Conservation (phyloP, 169 alveolate genomes). For the Plasmodium cynomolgi region DNA sequence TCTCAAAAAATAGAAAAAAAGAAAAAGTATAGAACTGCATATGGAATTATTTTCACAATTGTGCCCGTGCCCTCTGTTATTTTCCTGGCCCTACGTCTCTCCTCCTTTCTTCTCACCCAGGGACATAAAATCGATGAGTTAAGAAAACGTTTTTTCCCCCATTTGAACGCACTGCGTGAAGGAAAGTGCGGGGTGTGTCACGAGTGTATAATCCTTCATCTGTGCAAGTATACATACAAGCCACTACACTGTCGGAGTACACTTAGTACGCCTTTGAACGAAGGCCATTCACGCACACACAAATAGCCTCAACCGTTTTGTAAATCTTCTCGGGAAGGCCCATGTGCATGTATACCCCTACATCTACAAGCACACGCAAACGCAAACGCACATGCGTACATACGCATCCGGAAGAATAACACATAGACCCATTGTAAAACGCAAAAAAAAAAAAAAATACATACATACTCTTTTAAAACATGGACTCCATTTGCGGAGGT, state of each 20-base stretch:
- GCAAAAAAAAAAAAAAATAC: neutral
- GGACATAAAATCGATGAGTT: neutral
- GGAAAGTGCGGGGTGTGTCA: neutral
- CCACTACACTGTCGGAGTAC: neutral
- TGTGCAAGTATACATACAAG: neutral
- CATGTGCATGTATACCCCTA: neutral
- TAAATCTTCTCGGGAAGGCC: neutral
- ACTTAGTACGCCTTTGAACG: neutral
- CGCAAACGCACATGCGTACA: neutral
- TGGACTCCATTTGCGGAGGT: slow-evolving; percentile 37
- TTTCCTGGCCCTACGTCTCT: neutral
- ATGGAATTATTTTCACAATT: slow-evolving; percentile 14
- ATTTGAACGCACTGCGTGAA: slow-evolving; percentile 6
- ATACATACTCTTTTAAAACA: slow-evolving; percentile 1
- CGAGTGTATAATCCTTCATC: neutral
- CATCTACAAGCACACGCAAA: neutral
- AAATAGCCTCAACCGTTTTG: neutral
- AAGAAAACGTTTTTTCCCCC: neutral
- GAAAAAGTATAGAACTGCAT: slow-evolving; percentile 13
- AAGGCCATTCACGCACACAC: neutral
- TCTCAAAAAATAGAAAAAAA: neutral
- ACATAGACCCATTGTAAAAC: neutral
- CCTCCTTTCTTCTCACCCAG: neutral
- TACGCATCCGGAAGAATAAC: neutral
- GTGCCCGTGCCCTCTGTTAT: neutral